A percentile compares a stretch with the other conserved stretches of the same genome.
Evolutionary conservation across 768 basidiomycete genomes (phyloP).

Genomic region (Melanogaster broomeanus): DNA sequence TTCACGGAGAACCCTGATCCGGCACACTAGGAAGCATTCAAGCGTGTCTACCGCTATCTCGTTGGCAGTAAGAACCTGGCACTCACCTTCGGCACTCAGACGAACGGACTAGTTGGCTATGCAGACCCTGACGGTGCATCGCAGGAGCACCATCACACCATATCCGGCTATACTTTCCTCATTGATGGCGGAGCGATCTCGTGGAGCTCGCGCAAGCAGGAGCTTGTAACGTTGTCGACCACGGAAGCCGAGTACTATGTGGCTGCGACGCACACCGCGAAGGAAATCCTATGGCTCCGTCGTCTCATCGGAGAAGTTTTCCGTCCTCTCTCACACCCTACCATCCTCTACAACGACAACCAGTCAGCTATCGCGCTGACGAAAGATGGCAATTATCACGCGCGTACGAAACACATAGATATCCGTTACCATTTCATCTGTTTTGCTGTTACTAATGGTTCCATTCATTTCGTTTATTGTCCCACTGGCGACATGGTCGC

Average conservation of each 20-base stretch:
- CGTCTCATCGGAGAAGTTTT: conserved; percentile 3
- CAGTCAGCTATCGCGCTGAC: neutral
- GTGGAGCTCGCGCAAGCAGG: conserved; percentile 4
- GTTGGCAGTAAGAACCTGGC: neutral
- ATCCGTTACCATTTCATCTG: too few species aligned
- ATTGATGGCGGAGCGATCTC: conserved; percentile 1
- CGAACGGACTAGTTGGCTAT: neutral
- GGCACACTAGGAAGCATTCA: too few species aligned
- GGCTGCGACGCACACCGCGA: neutral
- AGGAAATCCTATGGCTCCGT: too few species aligned
- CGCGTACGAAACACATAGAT: too few species aligned
- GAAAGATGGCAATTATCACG: too few species aligned
- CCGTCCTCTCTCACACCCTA: neutral
- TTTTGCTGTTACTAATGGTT: too few species aligned
- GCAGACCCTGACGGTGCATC: neutral
- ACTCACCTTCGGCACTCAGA: neutral
- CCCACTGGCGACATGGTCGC: too few species aligned
- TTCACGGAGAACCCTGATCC: too few species aligned
- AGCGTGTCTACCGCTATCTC: too few species aligned
- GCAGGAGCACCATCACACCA: conserved; percentile 3
- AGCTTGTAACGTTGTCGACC: conserved; percentile 2
- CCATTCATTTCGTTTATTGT: too few species aligned
- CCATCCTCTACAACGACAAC: neutral
- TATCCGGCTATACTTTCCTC: conserved; percentile 4
- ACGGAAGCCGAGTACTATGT: neutral